Base-by-base conservation (phyloP, 371 early-diverging fungal species). In the Mucor lusitanicus region DNA sequence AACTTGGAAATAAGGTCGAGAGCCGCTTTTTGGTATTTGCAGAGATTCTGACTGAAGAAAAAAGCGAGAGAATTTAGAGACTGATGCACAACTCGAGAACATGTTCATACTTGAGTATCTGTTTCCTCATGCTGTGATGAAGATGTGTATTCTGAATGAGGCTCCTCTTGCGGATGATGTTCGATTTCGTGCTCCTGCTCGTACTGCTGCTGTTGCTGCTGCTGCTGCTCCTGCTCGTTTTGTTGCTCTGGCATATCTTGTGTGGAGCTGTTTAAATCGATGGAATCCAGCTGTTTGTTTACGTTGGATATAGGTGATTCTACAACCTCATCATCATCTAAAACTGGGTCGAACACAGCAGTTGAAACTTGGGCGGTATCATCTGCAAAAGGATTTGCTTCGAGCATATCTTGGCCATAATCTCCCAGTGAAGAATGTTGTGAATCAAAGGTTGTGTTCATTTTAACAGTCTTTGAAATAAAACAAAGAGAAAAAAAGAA, bases 1-100 rank as follows among this genome's bases (percentile, higher is more conserved):
- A 25, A 96, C 90, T 48, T 89, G 77, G 73, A 95, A 91, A 72
- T 74, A 78, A 21, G 92, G 94, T n/a, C 88, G 64, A 8, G 80
- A 80, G 0, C 86, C 88, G 48, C 81, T 85, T 61, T 84, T 74
- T 3, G 86, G 86, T 30, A 88, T 62, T 39, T 78, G 74, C 8
- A 85, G 62, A 3, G 71, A 72, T 30, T 79, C 75, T 61, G 77
- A 69, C 78, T 78, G 62, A 13, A 11, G 35, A 30, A 46, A 27
- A 12, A 39, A 6, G 30, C 30, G 30, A 30, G 30, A n/a, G 2
- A 30, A 2, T 30, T 30, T 30, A 30, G 30, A 30, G 30, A 30
- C 6, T 2, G 2, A 30, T 30, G 6, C 30, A 30, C 6, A 6
- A 30, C 30, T 30, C 30, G 2, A 6, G 6, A 30, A 30, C 6